A percentile compares a stretch with the other conserved stretches of the same genome.
phyloP scores from a whole-genome alignment of 2,329 filamentous ascomycete genomes.

The Aspergillus neoniger region DNA sequence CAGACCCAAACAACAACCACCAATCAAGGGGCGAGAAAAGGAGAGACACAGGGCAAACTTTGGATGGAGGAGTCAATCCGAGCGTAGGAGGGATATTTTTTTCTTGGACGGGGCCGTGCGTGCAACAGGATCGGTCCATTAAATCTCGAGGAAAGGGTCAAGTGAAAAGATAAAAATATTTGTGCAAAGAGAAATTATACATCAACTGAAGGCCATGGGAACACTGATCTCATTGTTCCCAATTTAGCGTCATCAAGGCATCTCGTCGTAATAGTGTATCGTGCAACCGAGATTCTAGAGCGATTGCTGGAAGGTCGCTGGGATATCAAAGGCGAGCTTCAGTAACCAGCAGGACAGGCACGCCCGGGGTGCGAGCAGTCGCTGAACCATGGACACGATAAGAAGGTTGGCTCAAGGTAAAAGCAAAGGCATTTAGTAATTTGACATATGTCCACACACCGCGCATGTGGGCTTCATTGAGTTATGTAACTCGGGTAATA shows the following conservation, averaged over 20 bases:
- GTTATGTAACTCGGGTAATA: slow-evolving; percentile 36
- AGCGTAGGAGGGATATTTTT: neutral
- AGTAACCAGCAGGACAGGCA: neutral
- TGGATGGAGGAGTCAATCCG: slow-evolving; percentile 5
- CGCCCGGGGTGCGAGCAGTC: neutral
- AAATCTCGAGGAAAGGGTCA: neutral
- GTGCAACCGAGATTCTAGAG: neutral
- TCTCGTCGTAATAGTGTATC: slow-evolving; percentile 17
- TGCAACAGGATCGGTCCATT: neutral
- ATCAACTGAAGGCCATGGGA: neutral
- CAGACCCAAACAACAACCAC: neutral
- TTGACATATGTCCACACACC: slow-evolving; percentile 1
- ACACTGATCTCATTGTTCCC: neutral
- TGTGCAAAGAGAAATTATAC: neutral
- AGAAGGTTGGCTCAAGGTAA: neutral
- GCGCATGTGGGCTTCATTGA: slow-evolving; percentile 23
- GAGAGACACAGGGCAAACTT: slow-evolving; percentile 12
- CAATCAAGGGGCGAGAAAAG: neutral
- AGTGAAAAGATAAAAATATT: neutral
- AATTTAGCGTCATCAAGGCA: slow-evolving; percentile 13
- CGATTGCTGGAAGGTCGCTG: neutral
- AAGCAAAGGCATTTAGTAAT: neutral
- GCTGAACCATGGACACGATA: neutral
- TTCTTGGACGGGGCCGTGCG: neutral
- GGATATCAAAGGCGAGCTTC: neutral